Evolutionary conservation across 148 eudicot genomes (phyloP), one percentile per base, ranked within the genome.

Genomic region (Euryodendron excelsum): DNA sequence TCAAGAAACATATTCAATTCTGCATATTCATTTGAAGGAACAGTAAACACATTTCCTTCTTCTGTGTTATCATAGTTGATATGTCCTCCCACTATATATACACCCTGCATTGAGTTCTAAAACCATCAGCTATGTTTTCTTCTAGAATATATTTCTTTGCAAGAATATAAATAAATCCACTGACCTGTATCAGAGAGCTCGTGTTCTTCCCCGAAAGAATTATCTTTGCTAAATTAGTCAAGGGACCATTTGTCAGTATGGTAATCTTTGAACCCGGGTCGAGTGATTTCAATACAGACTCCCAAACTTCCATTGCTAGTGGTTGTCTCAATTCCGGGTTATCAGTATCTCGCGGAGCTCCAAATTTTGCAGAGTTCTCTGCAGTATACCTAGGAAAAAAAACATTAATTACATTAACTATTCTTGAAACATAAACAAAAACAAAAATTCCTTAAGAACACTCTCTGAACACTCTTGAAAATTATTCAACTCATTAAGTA

Each of bases 371-470:
- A 1, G 92, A 86, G 75, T 91, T 90, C 77, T 91, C 92, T 53
- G 90, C 92, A 41, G 96, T 87, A 80, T 94, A 92, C 85, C 98
- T 94, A 78, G n/a, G n/a, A n/a, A n/a, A n/a, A n/a, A n/a, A n/a
- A n/a, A n/a, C n/a, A n/a, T n/a, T n/a, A n/a, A n/a, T n/a, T n/a
- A n/a, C n/a, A n/a, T n/a, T n/a, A n/a, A n/a, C n/a, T n/a, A n/a
- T n/a, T n/a, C n/a, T n/a, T n/a, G 70, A 66, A 10, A 7, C 18
- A 12, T 20, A 36, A 5, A 61, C n/a, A 36, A 30, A 17, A 66
- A n/a, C n/a, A n/a, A n/a, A n/a, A n/a, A n/a, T n/a, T n/a, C n/a
- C n/a, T n/a, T n/a, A n/a, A n/a, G n/a, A n/a, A n/a, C n/a, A n/a
- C n/a, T n/a, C n/a, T n/a, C n/a, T n/a, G n/a, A n/a, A n/a, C n/a